Evolutionary conservation across 73 alveolate genomes (phyloP), one percentile per base, ranked within the genome.

Genomic region (Paramecium primaurelia): DNA sequence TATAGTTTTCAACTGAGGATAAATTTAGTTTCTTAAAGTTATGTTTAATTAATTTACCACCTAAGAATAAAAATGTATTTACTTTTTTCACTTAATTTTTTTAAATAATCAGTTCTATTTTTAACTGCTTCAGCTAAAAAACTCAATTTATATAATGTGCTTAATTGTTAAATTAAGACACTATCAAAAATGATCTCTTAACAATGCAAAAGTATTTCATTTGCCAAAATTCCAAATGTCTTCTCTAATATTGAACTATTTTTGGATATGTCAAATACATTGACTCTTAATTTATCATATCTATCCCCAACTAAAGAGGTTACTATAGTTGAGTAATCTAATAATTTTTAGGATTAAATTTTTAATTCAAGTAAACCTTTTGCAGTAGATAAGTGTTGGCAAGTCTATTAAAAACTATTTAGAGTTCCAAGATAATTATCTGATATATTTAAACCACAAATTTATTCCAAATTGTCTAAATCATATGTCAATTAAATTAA

Each of bases 401-500:
- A 80, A 0, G 34, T 26, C 34, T 26, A 26, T 11, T 45, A 44
- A 16, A 80, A 80, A 25, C 44, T 42, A 20, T 30, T 26, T 9
- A 10, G 20, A 22, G 77, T 45, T 45, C 91, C 91, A 8, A 80
- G 30, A 47, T 80, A 44, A 47, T 47, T 42, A 45, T 80, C 45
- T 80, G 77, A 45, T 0, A 47, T 26, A 44, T 80, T 36, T 14
- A 80, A 47, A 1, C 42, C 36, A 14, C 37, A 80, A 3, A 80
- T 25, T 47, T 80, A 80, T 26, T 80, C 91, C 14, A 80, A 80
- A 26, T 80, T 80, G n/a, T 80, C 91, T 47, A 40, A 59, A 80
- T 80, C 42, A 80, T 80, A 80, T 10, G 64, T 32, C 38, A 20
- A 44, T 42, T 22, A 11, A 80, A 80, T 47, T 49, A 80, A 80